phyloP scores from a whole-genome alignment of 192 early-diverging fungal species.

The Backusella westeae region DNA sequence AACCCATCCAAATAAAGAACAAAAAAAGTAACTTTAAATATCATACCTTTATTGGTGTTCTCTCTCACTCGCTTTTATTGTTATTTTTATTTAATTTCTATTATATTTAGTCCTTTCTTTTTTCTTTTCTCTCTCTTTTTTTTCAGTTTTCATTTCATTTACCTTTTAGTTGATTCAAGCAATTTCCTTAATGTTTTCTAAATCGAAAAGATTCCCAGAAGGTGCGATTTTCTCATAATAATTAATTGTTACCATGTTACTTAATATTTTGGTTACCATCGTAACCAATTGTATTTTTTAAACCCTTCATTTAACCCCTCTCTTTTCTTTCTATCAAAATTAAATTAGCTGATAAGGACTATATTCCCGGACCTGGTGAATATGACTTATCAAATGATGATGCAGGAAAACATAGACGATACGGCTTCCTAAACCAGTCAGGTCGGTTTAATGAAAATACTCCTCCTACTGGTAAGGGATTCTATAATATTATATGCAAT shows the following conservation, averaged over 20 bases:
- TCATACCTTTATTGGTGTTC: background rate
- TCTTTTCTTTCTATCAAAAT: background rate
- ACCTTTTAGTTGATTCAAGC: background rate
- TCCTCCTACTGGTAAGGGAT: background rate
- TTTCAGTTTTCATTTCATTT: background rate
- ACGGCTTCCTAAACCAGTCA: slow-evolving; percentile 7
- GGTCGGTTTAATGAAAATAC: slow-evolving; percentile 9
- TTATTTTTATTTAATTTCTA: background rate
- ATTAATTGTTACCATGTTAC: background rate
- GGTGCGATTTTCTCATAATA: slow-evolving; percentile 3
- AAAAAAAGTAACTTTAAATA: slow-evolving; percentile 10
- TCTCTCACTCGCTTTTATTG: background rate
- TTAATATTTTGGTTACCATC: background rate
- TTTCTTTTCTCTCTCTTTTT: background rate
- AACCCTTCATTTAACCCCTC: background rate
- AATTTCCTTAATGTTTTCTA: slow-evolving; percentile 20
- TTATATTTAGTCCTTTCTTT: background rate
- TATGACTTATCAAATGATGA: slow-evolving; percentile 13
- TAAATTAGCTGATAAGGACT: slow-evolving; percentile 17
- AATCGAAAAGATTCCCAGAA: slow-evolving; percentile 26
- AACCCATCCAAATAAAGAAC: slow-evolving; percentile 9
- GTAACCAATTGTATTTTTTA: background rate
- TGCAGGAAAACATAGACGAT: background rate
- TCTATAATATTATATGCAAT: background rate
- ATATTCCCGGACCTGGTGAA: slow-evolving; percentile 29